phyloP scores from a whole-genome alignment of 352 stramenopile species.

The Phytopythium ostracodes region DNA sequence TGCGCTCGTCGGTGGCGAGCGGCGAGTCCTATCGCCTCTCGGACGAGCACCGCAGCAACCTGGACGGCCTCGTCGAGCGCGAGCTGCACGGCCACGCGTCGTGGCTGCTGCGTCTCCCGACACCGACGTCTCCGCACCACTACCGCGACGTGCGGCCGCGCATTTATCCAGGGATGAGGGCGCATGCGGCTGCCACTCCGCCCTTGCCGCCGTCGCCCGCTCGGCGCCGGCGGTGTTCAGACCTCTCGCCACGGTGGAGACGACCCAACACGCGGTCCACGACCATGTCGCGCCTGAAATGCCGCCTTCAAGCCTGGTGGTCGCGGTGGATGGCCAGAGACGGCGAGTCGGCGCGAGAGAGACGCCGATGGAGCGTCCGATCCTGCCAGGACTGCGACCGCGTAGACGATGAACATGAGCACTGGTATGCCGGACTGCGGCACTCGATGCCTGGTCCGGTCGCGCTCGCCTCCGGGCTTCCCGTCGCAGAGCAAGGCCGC shows the following conservation, averaged over 20 bases:
- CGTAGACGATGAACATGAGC: no score
- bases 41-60: neutral
- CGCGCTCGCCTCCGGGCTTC: no score
- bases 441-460: no score
- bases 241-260: neutral
- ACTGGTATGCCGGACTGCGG: no score
- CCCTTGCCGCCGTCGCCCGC: neutral
- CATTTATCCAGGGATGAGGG: neutral
- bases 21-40: neutral
- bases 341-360: no score
- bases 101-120: neutral
- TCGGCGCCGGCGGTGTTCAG: neutral
- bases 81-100: neutral
- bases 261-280: neutral
- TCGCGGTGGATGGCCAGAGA: neutral
- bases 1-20: neutral
- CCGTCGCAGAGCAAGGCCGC: no score
- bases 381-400: no score
- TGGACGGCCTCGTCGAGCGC: slow-evolving; percentile 2
- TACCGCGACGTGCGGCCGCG: neutral
- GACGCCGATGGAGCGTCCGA: no score
- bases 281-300: neutral
- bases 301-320: neutral
- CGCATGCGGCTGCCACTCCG: no score
- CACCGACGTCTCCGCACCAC: neutral